Conservation (phyloP, 2,329 filamentous ascomycete genomes). For the Sporothrix schenckii region DNA sequence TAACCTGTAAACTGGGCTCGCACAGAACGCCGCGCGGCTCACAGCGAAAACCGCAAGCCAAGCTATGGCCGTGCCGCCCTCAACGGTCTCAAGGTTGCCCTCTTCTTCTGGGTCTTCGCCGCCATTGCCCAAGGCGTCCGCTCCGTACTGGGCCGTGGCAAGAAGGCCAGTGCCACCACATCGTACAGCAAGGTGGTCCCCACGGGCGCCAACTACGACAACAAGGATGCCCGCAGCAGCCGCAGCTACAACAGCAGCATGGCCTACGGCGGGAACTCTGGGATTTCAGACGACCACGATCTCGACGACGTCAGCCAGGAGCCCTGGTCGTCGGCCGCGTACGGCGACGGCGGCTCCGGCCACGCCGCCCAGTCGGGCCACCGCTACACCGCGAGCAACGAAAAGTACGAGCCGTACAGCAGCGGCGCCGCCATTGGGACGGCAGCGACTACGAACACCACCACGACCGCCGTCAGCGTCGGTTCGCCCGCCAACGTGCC, state of each 20-base stretch:
- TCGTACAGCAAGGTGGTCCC: constrained; percentile 20
- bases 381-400: neutral
- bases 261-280: neutral
- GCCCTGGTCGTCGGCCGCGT: constrained; percentile 16
- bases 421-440: neutral
- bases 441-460: neutral
- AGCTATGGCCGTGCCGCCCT: constrained; percentile 3
- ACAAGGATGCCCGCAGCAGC: constrained; percentile 13
- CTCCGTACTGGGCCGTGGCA: neutral
- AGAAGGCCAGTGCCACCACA: neutral
- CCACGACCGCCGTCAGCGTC: neutral
- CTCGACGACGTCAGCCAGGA: neutral
- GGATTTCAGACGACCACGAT: neutral
- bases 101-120: constrained; percentile 30
- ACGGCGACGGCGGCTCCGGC: constrained; percentile 26
- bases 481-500: neutral
- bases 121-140: constrained; percentile 16
- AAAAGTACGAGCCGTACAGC: constrained; percentile 26
- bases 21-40: constrained; percentile 14
- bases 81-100: constrained; percentile 26
- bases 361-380: neutral
- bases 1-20: neutral
- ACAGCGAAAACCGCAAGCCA: constrained; percentile 24
- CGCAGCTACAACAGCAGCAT: constrained; percentile 18
- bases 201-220: constrained; percentile 4